Base-by-base conservation (phyloP, 1,284 basidiomycete genomes). In the Papiliotrema laurentii region DNA sequence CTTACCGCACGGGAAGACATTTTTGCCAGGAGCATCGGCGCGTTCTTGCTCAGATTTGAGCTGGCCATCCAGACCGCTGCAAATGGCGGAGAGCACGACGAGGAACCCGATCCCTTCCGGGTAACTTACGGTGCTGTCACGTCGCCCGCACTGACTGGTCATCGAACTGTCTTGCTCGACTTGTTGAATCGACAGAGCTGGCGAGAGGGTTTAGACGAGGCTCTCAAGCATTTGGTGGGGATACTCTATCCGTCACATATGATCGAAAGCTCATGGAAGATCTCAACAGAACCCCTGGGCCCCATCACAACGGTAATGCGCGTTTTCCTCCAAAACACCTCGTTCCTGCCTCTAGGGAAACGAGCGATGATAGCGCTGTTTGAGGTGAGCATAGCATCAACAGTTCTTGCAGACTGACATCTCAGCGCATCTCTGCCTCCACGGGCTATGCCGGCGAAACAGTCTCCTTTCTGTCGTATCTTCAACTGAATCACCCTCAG, bases 401-500 rank as follows among this genome's bases (percentile, higher is more conserved):
- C 30, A 9, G 9, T 31, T 27, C 4, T 21, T n/a, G 5, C 1
- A 1, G 3, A 49, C 25, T 35, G n/a, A 25, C 7, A 14, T 19
- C 25, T 56, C 52, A 49, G 54, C 2, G 31, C 61, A 13, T 50
- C 53, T 50, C 21, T 26, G 42, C 11, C n/a, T 51, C 11, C 49
- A 24, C 3, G 34, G 26, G 4, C 31, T 45, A 11, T 38, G 42
- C 26, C 27, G 35, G 6, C 48, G 45, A 2, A 38, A 53, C 27
- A 48, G 48, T n/a, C 44, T 33, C 53, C 4, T 64, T 69, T 45
- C 51, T 68, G 19, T 25, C 24, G 5, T 65, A 53, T 53, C 59
- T 68, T 3, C 42, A 57, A 0, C 48, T 37, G 9, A 7, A 44
- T 1, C 55, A 82, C 59, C 84, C 86, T 1, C 82, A 81, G 51